Conservation (phyloP, 1,284 basidiomycete genomes). For the Vanrija sp. region DNA sequence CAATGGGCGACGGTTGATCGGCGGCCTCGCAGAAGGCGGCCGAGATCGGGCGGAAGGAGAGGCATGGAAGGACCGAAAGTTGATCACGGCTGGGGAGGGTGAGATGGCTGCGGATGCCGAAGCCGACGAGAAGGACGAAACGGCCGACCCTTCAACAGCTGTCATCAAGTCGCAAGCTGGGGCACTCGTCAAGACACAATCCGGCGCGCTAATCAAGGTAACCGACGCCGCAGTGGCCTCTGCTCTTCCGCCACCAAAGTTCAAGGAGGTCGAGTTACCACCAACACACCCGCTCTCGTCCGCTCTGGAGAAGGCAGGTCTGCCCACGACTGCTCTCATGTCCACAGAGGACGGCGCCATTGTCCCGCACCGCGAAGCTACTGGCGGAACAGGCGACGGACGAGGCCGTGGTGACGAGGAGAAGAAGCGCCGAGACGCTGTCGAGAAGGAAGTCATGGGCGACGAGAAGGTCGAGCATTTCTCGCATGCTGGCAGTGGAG, state of each 20-base stretch:
- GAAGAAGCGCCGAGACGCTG: slow-evolving; percentile 18
- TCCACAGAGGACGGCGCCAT: slow-evolving; percentile 38
- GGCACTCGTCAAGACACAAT: slow-evolving; percentile 5
- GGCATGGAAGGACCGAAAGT: slow-evolving; percentile 32
- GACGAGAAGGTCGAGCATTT: slow-evolving; percentile 55
- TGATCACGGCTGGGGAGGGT: not conserved
- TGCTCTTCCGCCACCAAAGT: not conserved
- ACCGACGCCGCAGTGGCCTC: slow-evolving; percentile 8
- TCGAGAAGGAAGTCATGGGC: slow-evolving; percentile 57
- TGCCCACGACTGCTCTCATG: slow-evolving; percentile 45
- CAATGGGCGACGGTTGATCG: slow-evolving; percentile 35
- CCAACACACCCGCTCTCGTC: slow-evolving; percentile 38
- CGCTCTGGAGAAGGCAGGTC: slow-evolving; percentile 42
- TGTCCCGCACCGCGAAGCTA: slow-evolving; percentile 39
- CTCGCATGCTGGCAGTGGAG: slow-evolving; percentile 56
- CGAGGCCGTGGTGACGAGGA: slow-evolving; percentile 36
- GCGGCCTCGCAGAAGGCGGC: slow-evolving; percentile 35
- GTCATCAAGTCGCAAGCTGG: too few species aligned
- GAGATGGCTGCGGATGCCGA: not conserved
- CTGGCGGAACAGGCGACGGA: slow-evolving; percentile 30
- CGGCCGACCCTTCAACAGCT: not conserved
- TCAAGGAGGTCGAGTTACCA: slow-evolving; percentile 32
- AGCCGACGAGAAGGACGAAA: not conserved
- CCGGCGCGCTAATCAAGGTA: slow-evolving; percentile 19
- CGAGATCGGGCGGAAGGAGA: slow-evolving; percentile 29